phyloP scores from a whole-genome alignment of 768 basidiomycete species.

The Suillus sp. region DNA sequence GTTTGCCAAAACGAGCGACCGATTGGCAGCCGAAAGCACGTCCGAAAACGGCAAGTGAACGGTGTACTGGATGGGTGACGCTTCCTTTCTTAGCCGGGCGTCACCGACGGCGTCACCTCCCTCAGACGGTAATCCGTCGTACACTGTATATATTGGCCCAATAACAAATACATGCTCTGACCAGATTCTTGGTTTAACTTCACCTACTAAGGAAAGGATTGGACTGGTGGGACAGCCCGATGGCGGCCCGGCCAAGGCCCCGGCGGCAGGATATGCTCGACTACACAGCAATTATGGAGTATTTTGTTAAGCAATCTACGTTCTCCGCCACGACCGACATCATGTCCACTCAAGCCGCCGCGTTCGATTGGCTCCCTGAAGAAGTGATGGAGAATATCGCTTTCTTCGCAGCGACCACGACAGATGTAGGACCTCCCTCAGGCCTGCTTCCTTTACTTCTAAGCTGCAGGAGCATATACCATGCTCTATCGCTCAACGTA shows the following conservation, averaged over 20 bases:
- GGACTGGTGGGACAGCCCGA: neutral
- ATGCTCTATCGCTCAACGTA: constrained; percentile 47
- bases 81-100: too few relatives aligned
- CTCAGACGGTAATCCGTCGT: too few relatives aligned
- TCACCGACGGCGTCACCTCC: too few relatives aligned
- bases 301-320: neutral
- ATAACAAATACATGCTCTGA: neutral
- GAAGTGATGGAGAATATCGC: constrained; percentile 84
- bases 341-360: constrained; percentile 16
- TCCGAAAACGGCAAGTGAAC: too few relatives aligned
- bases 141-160: neutral
- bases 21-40: too few relatives aligned
- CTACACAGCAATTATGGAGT: neutral
- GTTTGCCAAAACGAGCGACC: too few relatives aligned
- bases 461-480: constrained; percentile 50
- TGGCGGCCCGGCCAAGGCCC: neutral
- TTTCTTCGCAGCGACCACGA: constrained; percentile 56
- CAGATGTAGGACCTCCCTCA: constrained; percentile 61
- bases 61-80: too few relatives aligned
- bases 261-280: neutral
- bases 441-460: constrained; percentile 57
- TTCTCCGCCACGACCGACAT: neutral
- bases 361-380: constrained; percentile 50
- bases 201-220: neutral
- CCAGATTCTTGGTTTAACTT: neutral